These are phyloP conservation scores for Keithomyces neogunnii DNA, from an alignment of 2,329 filamentous ascomycete genomes.

Conservation along the genomic window DNA sequence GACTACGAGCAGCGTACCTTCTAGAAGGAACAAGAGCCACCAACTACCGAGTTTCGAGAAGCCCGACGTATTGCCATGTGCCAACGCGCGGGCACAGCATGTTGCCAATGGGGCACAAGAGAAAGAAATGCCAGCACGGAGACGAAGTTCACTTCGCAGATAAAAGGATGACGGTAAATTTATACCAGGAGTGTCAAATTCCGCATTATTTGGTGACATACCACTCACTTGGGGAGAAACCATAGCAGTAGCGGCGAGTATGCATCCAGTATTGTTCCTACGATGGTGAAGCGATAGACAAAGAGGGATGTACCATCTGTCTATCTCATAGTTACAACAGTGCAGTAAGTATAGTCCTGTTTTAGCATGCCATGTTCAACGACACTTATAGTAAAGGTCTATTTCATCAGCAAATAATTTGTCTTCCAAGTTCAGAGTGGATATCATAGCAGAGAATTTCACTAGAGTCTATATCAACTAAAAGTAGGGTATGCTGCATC, in stretches of 20 bases:
- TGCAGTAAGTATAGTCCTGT: no score
- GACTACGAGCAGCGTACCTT: slow-evolving; percentile 24
- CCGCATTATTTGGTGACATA: slow-evolving; percentile 15
- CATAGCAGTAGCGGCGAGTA: slow-evolving; percentile 3
- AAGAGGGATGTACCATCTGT: no score
- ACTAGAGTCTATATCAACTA: no score
- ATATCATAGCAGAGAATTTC: no score
- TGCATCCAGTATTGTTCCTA: background rate
- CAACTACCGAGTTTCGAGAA: slow-evolving; percentile 49
- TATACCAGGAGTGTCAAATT: slow-evolving; percentile 22
- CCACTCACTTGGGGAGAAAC: slow-evolving; percentile 1
- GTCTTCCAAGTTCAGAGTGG: no score
- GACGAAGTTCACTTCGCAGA: slow-evolving; percentile 23
- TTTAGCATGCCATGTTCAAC: no score
- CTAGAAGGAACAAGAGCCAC: slow-evolving; percentile 55
- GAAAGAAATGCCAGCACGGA: slow-evolving; percentile 30
- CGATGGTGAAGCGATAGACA: no score
- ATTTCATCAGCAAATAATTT: no score
- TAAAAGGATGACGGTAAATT: slow-evolving; percentile 28
- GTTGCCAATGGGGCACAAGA: slow-evolving; percentile 58
- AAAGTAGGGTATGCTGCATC: no score
- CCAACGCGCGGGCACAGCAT: slow-evolving; percentile 57
- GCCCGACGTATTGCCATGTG: slow-evolving; percentile 55
- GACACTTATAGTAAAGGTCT: no score
- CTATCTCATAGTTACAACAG: no score